Conservation (phyloP, 1,284 basidiomycete genomes). For the Cutaneotrichosporon arboriforme region DNA sequence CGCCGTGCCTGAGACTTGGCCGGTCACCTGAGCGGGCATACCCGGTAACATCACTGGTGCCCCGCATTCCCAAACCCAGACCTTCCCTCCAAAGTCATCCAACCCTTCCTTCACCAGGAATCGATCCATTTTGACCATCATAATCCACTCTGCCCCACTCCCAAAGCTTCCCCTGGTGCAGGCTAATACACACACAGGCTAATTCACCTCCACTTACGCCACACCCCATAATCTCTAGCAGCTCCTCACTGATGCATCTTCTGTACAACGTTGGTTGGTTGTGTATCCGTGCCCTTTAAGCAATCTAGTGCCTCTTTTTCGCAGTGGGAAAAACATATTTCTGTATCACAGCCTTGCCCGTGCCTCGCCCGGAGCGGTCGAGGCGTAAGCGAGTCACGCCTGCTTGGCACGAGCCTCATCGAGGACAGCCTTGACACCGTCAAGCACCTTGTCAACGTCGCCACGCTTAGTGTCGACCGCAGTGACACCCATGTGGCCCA, state of each 20-base stretch:
- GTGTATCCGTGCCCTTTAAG: not conserved
- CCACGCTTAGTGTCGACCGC: constrained; percentile 64
- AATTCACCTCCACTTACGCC: no score
- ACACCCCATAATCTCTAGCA: no score
- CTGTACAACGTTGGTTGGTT: no score
- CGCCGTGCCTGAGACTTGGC: no score
- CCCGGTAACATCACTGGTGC: no score
- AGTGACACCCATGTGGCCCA: constrained; percentile 81
- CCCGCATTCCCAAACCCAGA: not conserved
- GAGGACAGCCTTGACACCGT: constrained; percentile 3
- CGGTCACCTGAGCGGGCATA: no score
- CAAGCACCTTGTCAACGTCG: constrained; percentile 59
- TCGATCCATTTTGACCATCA: no score
- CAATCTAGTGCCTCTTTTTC: not conserved
- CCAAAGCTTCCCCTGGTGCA: no score
- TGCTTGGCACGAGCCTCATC: constrained; percentile 5
- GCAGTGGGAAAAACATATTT: not conserved
- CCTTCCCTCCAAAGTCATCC: not conserved
- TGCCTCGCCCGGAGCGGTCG: not conserved
- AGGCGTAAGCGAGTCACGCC: constrained; percentile 3
- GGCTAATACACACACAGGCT: no score
- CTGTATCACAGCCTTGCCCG: constrained; percentile 4
- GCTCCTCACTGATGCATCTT: no score
- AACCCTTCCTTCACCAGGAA: no score
- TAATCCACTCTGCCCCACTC: no score